Conservation (phyloP, 202 grass and related monocot species). For the Carex arenaria region DNA sequence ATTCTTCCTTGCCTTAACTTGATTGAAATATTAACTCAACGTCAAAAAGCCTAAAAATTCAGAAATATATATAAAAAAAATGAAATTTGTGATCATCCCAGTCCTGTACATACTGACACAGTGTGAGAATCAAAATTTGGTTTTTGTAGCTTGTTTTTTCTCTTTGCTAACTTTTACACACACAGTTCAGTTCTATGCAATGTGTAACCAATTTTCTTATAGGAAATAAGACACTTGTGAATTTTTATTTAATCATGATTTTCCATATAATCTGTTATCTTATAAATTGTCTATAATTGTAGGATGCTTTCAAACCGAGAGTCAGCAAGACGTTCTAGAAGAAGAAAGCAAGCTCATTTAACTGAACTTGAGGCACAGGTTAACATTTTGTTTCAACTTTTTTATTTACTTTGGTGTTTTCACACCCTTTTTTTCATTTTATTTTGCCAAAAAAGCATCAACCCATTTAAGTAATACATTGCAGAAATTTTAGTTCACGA, state of each 20-base stretch:
- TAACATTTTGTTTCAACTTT: background rate
- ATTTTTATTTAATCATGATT: background rate
- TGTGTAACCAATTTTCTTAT: background rate
- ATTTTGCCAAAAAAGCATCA: background rate
- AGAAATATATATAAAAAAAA: background rate
- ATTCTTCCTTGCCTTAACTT: background rate
- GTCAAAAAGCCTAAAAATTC: background rate
- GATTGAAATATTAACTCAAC: background rate
- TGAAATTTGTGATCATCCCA: background rate
- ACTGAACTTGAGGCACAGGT: conserved; percentile 72
- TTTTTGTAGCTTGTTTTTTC: background rate
- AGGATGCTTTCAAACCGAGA: conserved; percentile 82
- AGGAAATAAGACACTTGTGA: background rate
- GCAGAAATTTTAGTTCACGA: background rate
- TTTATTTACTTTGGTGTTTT: conserved; percentile 8
- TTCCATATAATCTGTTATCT: background rate
- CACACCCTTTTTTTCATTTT: background rate
- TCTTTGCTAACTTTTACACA: background rate
- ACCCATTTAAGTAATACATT: background rate
- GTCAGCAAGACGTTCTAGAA: conserved; percentile 79
- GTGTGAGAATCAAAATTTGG: background rate
- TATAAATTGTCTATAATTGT: background rate
- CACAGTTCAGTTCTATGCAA: background rate
- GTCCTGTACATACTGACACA: background rate
- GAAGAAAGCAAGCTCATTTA: conserved; percentile 73